These are phyloP conservation scores for Geranium rotundifolium DNA, from an alignment of 345 rosid genomes.

Conservation along the genomic window DNA sequence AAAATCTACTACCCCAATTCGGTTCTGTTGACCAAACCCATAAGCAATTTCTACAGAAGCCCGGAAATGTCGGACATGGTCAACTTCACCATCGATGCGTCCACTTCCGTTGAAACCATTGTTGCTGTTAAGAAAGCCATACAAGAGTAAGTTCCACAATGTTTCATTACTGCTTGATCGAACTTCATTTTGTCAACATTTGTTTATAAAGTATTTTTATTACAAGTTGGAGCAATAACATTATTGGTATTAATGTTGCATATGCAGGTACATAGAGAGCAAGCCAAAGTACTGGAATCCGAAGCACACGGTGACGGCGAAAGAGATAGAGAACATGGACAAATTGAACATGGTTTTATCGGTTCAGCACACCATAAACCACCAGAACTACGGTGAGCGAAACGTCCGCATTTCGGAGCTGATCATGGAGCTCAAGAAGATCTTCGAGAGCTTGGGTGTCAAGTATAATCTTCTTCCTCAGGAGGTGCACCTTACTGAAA, in stretches of 20 bases:
- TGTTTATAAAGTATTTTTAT: neutral
- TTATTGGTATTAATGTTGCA: neutral
- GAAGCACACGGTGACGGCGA: conserved; percentile 11
- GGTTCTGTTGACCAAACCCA: conserved; percentile 32
- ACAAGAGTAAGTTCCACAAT: conserved; percentile 17
- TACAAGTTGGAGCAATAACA: neutral
- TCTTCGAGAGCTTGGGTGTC: too few species aligned
- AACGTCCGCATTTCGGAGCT: too few species aligned
- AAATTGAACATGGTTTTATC: conserved; percentile 20
- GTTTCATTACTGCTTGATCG: too few species aligned
- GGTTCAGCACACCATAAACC: conserved; percentile 22
- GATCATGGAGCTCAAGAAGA: too few species aligned
- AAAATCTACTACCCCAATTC: conserved; percentile 36
- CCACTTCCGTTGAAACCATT: conserved; percentile 36
- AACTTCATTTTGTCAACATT: neutral
- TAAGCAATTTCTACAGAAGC: conserved; percentile 37
- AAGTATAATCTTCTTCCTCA: too few species aligned
- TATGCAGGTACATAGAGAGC: conserved; percentile 22
- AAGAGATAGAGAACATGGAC: conserved; percentile 44
- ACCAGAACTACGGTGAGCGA: conserved; percentile 15
- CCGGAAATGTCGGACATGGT: conserved; percentile 34
- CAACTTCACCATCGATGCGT: conserved; percentile 34
- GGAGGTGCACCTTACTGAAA: too few species aligned
- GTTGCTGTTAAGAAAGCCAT: conserved; percentile 14
- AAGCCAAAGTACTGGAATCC: conserved; percentile 26